Evolutionary conservation across 345 rosid species (phyloP).

Genomic region (Arabidopsis arenosa): DNA sequence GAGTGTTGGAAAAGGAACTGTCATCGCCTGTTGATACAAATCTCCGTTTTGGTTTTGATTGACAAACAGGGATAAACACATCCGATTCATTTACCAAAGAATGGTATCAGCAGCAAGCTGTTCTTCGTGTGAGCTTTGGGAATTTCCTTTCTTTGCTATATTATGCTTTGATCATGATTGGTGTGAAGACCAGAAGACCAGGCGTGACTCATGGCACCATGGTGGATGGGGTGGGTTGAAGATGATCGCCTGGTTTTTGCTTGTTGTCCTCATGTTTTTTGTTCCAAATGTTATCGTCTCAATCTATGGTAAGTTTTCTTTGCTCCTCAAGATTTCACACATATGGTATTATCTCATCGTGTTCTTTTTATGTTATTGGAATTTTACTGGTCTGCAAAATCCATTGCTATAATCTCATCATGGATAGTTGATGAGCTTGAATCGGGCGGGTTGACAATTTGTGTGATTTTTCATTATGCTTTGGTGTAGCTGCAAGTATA

Average conservation of each 20-base stretch:
- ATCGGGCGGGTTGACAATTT: not conserved
- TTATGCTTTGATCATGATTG: constrained; percentile 86
- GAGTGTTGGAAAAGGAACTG: constrained; percentile 1
- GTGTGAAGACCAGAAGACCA: constrained; percentile 93
- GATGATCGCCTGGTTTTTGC: constrained; percentile 85
- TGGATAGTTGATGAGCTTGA: constrained; percentile 1
- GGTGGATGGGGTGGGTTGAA: constrained; percentile 95
- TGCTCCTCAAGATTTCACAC: constrained; percentile 2
- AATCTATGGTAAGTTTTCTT: constrained; percentile 66
- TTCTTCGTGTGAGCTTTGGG: constrained; percentile 96
- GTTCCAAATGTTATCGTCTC: constrained; percentile 71
- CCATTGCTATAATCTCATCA: not conserved
- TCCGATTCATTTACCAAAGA: constrained; percentile 67
- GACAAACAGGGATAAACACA: constrained; percentile 75
- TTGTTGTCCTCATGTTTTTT: constrained; percentile 88
- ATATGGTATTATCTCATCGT: not conserved
- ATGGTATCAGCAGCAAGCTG: constrained; percentile 91
- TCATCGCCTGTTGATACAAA: not conserved
- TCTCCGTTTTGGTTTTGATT: constrained; percentile 26
- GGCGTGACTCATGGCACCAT: constrained; percentile 94
- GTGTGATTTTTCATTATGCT: constrained; percentile 2
- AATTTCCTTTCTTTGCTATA: constrained; percentile 77
- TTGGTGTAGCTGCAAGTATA: not conserved
- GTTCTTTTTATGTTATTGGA: not conserved
- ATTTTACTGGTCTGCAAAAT: not conserved